These are phyloP conservation scores for Daldinia sp. DNA, from an alignment of 2,329 filamentous ascomycete genomes.

Conservation along the genomic window DNA sequence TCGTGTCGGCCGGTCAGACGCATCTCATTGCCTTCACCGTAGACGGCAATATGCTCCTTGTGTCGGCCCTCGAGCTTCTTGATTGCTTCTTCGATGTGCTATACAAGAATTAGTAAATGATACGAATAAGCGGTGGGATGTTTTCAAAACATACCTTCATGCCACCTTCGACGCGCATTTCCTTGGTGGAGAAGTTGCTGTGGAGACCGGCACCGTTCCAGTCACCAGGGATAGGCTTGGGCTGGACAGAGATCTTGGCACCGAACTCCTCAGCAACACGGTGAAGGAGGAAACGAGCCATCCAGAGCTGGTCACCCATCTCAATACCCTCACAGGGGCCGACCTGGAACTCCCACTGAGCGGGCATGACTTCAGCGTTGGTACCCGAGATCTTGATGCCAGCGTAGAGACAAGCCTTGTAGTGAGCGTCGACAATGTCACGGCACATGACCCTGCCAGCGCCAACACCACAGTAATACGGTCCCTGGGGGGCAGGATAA, in stretches of 20 bases:
- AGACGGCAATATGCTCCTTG: constrained; percentile 87
- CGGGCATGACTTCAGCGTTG: constrained; percentile 98
- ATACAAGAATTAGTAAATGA: constrained; percentile 11
- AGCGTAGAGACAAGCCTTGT: constrained; percentile 83
- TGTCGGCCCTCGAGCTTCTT: constrained; percentile 84
- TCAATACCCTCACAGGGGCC: constrained; percentile 88
- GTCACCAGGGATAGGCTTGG: constrained; percentile 94
- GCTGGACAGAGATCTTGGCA: constrained; percentile 91
- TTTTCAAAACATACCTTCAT: constrained; percentile 71
- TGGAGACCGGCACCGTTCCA: constrained; percentile 91
- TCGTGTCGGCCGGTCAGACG: constrained; percentile 94
- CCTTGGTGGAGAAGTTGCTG: constrained; percentile 89
- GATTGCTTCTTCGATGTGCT: constrained; percentile 79
- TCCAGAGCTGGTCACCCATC: constrained; percentile 97
- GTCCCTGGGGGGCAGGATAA: constrained; percentile 91
- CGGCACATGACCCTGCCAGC: constrained; percentile 97
- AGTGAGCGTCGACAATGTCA: constrained; percentile 96
- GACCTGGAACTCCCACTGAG: constrained; percentile 98
- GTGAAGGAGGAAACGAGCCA: constrained; percentile 87
- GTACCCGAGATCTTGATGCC: constrained; percentile 95
- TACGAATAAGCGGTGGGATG: not conserved
- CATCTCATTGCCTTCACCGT: constrained; percentile 94
- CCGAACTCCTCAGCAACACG: constrained; percentile 96
- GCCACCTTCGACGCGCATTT: constrained; percentile 89
- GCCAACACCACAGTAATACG: constrained; percentile 98